Evolutionary conservation across 148 eudicot species (phyloP).

Genomic region (Rhododendron ovatum): DNA sequence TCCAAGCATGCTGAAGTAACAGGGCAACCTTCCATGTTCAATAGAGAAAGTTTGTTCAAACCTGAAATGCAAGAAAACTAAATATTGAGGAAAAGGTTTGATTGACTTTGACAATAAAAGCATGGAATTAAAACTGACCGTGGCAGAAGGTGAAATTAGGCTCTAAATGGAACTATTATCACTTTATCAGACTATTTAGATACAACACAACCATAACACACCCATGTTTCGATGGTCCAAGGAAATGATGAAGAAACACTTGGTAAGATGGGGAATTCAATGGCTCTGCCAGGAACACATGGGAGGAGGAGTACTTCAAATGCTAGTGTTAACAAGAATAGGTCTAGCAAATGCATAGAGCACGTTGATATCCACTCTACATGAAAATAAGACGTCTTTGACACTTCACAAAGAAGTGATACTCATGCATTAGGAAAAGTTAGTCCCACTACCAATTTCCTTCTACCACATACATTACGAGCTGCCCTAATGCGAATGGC

Average conservation of each 20-base stretch:
- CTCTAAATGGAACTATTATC: not conserved
- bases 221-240: not conserved
- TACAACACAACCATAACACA: not conserved
- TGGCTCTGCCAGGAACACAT: not conserved
- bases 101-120: not conserved
- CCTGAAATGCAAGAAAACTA: slow-evolving; percentile 31
- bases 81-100: not conserved
- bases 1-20: slow-evolving; percentile 73
- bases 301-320: not conserved
- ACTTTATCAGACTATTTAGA: not conserved
- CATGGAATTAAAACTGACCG: not conserved
- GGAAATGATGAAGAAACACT: not conserved
- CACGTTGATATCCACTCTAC: not conserved
- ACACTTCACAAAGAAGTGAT: not conserved
- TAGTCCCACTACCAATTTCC: not conserved
- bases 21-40: slow-evolving; percentile 82
- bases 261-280: not conserved
- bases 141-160: not conserved
- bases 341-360: not conserved
- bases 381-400: not conserved
- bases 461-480: not conserved
- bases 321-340: not conserved
- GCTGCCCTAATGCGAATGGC: too few species aligned
- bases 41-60: slow-evolving; percentile 50
- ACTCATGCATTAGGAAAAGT: not conserved